phyloP scores from a whole-genome alignment of 805 yeast genomes.

The Tetrapisispora fleetii region DNA sequence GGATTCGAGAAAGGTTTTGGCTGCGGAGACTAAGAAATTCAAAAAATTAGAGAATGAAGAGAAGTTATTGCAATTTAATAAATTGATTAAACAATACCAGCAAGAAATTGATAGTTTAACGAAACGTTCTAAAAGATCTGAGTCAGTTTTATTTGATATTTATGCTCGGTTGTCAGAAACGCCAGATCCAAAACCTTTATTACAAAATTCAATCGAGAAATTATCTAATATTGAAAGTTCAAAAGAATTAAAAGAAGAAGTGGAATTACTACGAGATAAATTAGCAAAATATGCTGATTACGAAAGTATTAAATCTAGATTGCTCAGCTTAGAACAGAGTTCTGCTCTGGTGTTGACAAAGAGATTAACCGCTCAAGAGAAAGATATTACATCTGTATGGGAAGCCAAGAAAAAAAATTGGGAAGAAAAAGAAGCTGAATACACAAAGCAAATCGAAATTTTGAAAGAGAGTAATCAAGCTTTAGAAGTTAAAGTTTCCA shows the following conservation, averaged over 20 bases:
- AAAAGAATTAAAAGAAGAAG: conserved; percentile 42
- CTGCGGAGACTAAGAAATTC: conserved; percentile 74
- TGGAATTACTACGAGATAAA: conserved; percentile 43
- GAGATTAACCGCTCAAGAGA: conserved; percentile 59
- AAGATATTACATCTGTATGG: conserved; percentile 54
- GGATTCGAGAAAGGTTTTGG: conserved; percentile 62
- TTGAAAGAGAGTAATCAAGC: conserved; percentile 52
- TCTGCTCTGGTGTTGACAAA: conserved; percentile 45
- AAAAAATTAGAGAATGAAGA: conserved; percentile 49
- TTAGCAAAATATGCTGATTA: conserved; percentile 65
- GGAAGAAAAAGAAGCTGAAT: conserved; percentile 46
- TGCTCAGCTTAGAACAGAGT: conserved; percentile 51
- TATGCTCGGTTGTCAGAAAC: conserved; percentile 77
- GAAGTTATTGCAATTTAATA: conserved; percentile 39
- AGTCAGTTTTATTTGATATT: conserved; percentile 59
- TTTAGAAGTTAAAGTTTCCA: conserved; percentile 56
- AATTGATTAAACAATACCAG: conserved; percentile 69
- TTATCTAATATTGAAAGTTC: conserved; percentile 46
- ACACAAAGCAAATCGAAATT: conserved; percentile 40
- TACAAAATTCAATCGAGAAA: conserved; percentile 61
- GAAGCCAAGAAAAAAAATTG: conserved; percentile 70
- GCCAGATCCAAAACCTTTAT: conserved; percentile 82
- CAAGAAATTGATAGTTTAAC: conserved; percentile 79
- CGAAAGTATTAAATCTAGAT: conserved; percentile 56
- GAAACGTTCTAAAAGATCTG: conserved; percentile 64